Evolutionary conservation across 441 rosid genomes (phyloP), one percentile per base, ranked within the genome.

Genomic region (Erodium texanum): DNA sequence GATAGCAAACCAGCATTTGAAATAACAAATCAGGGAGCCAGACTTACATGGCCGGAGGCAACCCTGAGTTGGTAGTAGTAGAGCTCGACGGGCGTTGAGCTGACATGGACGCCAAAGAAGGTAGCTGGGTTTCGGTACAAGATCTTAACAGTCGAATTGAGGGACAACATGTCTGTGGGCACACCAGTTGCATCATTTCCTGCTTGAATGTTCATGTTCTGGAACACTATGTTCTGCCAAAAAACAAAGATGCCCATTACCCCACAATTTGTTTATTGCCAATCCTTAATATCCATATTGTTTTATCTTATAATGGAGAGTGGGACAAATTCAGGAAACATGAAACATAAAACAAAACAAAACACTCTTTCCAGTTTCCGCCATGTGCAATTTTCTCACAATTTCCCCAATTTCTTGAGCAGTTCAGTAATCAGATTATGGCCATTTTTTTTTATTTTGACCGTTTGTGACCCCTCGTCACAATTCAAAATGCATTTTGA

Each of bases 71-170:
- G 92, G 81, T 79, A 84, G 77, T 83, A 83, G 80, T 79, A 85
- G 65, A 93, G 89, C 68, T 86, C 86, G 1, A 86, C 66, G 9
- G 98, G 96, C 1, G 93, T 78, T 2, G 89, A 77, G 32, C 90
- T 90, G 81, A 93, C 97, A 80, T 90, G 97, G 81, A 93, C 94
- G 74, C 94, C 82, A 66, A 83, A 93, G 75, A 93, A 93, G 1
- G 92, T 86, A 2, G 87, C 92, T 2, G 97, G 91, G 66, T 93
- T 93, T 62, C 81, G 76, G 85, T 87, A 93, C 22, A 77, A 80
- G 70, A 93, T 81, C 90, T 74, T 86, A 65, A 93, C 97, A 86
- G 98, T 90, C 19, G 96, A 89, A 73, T 93, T 93, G 64, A 93
- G 65, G 14, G 98, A 73, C 32, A 93, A 69, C 98, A 93, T 93